Conservation (phyloP, 2,329 filamentous ascomycete genomes). For the Sclerotinia glacialis region DNA sequence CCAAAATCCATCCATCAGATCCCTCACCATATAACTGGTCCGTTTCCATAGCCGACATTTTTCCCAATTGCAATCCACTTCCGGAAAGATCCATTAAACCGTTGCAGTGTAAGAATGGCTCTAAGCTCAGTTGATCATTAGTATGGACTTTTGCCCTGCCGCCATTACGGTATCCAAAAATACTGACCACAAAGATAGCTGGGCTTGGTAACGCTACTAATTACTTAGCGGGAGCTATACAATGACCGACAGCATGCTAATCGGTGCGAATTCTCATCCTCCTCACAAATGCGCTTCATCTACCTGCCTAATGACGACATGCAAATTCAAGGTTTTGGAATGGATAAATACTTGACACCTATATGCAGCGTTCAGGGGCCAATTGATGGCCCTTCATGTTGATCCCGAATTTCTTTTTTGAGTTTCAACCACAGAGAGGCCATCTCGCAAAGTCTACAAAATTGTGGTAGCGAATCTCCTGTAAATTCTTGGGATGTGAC, state of each 20-base stretch:
- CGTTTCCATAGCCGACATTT: background rate
- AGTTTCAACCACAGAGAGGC: constrained; percentile 1
- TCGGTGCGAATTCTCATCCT: constrained; percentile 14
- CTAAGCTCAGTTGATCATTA: constrained; percentile 2
- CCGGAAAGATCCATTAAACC: constrained; percentile 10
- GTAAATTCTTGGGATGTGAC: background rate
- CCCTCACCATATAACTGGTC: background rate
- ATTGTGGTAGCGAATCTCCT: background rate
- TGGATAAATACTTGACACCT: background rate
- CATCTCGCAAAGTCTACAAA: constrained; percentile 8
- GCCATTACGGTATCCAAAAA: constrained; percentile 2
- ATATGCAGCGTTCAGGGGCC: constrained; percentile 5
- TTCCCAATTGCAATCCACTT: background rate
- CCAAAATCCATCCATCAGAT: constrained; percentile 3
- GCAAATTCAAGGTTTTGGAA: background rate
- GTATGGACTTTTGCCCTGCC: background rate
- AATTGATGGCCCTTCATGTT: constrained; percentile 6
- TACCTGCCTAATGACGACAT: constrained; percentile 1
- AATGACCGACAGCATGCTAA: constrained; percentile 13
- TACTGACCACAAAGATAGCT: constrained; percentile 5
- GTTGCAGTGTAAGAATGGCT: background rate
- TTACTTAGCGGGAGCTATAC: background rate
- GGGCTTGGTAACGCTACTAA: constrained; percentile 6
- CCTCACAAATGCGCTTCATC: background rate
- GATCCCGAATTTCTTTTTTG: constrained; percentile 5